phyloP scores from a whole-genome alignment of 805 yeast genomes.

The Priceomyces carsonii region DNA sequence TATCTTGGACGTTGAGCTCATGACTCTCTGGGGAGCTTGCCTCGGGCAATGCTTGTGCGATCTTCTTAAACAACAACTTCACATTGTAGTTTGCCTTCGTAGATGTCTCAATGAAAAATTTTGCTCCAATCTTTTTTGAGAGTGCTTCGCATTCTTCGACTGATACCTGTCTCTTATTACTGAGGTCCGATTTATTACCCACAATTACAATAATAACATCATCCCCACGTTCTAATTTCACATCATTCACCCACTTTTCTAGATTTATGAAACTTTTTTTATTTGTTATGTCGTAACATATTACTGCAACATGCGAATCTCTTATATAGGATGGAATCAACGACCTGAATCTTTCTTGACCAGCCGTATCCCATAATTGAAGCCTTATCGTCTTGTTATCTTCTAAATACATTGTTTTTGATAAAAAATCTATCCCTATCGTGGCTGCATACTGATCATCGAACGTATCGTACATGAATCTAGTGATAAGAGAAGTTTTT shows the following conservation, averaged over 20 bases:
- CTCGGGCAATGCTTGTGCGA: slow-evolving; percentile 90
- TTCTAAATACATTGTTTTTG: slow-evolving; percentile 92
- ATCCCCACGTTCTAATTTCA: slow-evolving; percentile 86
- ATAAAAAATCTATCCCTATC: slow-evolving; percentile 92
- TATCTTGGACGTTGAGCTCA: slow-evolving; percentile 14
- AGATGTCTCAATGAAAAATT: slow-evolving; percentile 86
- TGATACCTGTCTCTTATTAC: slow-evolving; percentile 78
- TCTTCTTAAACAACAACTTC: slow-evolving; percentile 81
- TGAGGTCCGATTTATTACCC: slow-evolving; percentile 87
- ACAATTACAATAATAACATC: slow-evolving; percentile 88
- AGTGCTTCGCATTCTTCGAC: slow-evolving; percentile 81
- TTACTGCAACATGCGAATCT: slow-evolving; percentile 95
- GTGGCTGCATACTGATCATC: slow-evolving; percentile 97
- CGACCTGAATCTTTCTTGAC: slow-evolving; percentile 94
- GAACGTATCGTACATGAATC: slow-evolving; percentile 97
- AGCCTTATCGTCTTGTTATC: slow-evolving; percentile 88
- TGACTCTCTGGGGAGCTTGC: slow-evolving; percentile 33
- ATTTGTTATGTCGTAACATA: slow-evolving; percentile 91
- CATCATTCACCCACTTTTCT: slow-evolving; percentile 92
- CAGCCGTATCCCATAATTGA: slow-evolving; percentile 98
- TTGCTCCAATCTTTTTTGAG: slow-evolving; percentile 70
- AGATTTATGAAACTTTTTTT: slow-evolving; percentile 82
- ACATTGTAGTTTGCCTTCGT: slow-evolving; percentile 96
- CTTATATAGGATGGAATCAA: slow-evolving; percentile 94
- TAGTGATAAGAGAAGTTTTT: slow-evolving; percentile 91